A percentile compares a stretch with the other conserved stretches of the same genome.
These are phyloP conservation scores for Handroanthus guayacan DNA, from an alignment of 257 asterid species.

Conservation along the genomic window DNA sequence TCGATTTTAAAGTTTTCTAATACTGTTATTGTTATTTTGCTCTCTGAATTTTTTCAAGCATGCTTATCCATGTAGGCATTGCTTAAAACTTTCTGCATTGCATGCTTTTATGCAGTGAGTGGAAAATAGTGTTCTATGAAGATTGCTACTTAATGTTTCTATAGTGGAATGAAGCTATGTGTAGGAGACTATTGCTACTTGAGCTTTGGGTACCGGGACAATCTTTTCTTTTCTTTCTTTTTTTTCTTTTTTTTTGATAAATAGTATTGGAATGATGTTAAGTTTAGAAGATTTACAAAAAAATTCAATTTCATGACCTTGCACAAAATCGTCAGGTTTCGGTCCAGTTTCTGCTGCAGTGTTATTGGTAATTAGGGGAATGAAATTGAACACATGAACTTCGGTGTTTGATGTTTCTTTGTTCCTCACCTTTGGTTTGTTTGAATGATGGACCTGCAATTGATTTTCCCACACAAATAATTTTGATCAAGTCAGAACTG, in stretches of 20 bases:
- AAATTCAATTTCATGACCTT: not conserved
- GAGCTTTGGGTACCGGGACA: not conserved
- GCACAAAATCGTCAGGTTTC: not conserved
- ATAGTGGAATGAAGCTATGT: too few species aligned
- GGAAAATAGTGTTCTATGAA: too few species aligned
- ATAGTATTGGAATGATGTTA: slow-evolving; percentile 5
- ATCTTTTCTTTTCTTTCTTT: too few species aligned
- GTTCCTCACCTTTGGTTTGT: not conserved
- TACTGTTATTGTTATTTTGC: not conserved
- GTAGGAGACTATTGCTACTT: too few species aligned
- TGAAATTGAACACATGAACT: not conserved
- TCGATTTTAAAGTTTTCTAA: not conserved
- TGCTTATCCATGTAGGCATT: not conserved
- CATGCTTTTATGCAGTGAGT: not conserved
- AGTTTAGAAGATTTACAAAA: not conserved
- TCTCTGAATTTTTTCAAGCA: not conserved
- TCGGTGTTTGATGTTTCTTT: not conserved
- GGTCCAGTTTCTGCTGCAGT: not conserved
- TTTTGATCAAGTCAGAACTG: too few species aligned
- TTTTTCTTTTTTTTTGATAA: not conserved
- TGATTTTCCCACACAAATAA: too few species aligned
- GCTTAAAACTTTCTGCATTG: not conserved
- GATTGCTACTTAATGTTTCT: too few species aligned
- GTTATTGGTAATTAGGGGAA: not conserved
- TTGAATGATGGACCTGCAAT: not conserved